phyloP scores from a whole-genome alignment of 2,329 filamentous ascomycete species.

The Magnaporthiopsis incrustans region DNA sequence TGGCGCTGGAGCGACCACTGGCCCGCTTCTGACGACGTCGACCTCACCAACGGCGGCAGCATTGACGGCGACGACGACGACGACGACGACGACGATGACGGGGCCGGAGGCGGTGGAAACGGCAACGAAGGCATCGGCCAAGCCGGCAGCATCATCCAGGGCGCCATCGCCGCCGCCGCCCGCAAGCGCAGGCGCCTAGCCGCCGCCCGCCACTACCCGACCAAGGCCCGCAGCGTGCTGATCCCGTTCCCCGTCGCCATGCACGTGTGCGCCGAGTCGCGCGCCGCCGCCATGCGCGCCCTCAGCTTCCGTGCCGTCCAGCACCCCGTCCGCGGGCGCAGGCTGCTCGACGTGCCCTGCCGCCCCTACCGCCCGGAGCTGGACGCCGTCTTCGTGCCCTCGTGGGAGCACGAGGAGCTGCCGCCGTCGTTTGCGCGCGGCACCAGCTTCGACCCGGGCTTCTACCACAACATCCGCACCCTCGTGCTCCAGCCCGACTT shows the following conservation, averaged over 20 bases:
- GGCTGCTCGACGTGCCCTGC: neutral
- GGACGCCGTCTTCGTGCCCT: neutral
- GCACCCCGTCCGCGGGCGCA: neutral
- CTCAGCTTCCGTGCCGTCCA: neutral
- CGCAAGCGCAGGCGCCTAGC: neutral
- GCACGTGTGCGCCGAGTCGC: constrained; percentile 1
- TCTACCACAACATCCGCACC: neutral
- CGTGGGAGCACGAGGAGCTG: neutral
- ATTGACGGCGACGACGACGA: neutral
- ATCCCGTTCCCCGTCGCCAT: neutral
- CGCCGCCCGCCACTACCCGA: neutral
- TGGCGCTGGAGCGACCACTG: neutral
- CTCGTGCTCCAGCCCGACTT: constrained; percentile 6
- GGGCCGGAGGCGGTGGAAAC: neutral
- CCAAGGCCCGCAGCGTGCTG: neutral
- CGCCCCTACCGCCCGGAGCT: neutral
- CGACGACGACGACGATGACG: neutral
- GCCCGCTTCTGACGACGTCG: neutral
- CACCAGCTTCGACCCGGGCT: neutral
- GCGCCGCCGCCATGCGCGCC: neutral
- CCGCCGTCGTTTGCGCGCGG: neutral
- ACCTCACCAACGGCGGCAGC: neutral
- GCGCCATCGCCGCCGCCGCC: neutral
- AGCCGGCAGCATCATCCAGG: no score
- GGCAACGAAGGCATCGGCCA: neutral